phyloP scores from a whole-genome alignment of 352 stramenopile species.

The Pseudoperonospora humuli region DNA sequence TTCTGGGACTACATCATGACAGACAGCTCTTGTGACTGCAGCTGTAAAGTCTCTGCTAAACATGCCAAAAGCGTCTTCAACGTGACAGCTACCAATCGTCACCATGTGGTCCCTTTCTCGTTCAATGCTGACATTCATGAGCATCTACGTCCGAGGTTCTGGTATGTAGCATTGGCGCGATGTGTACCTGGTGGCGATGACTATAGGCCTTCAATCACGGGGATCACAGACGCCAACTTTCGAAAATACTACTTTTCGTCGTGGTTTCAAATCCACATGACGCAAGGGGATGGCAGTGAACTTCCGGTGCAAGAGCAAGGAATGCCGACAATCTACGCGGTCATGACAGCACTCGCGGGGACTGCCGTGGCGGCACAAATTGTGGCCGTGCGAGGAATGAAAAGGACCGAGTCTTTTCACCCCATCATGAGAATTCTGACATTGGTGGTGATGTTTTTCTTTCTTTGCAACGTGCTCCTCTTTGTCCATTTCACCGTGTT shows the following conservation, averaged over 20 bases:
- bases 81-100: conserved; percentile 34
- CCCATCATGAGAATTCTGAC: conserved; percentile 71
- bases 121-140: conserved; percentile 62
- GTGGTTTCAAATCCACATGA: conserved; percentile 78
- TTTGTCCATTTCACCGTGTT: conserved; percentile 51
- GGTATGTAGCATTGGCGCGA: conserved; percentile 62
- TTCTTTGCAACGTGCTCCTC: conserved; percentile 49
- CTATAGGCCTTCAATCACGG: conserved; percentile 50
- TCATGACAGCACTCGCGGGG: conserved; percentile 40
- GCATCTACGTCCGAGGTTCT: conserved; percentile 60
- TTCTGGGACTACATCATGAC: conserved; percentile 78
- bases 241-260: conserved; percentile 72
- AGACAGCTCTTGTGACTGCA: conserved; percentile 48
- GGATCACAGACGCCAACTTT: conserved; percentile 66
- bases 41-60: conserved; percentile 57
- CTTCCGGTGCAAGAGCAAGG: conserved; percentile 61
- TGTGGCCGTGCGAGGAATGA: conserved; percentile 36
- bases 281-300: conserved; percentile 49
- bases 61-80: conserved; percentile 72
- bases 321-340: conserved; percentile 41
- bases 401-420: conserved; percentile 64
- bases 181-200: conserved; percentile 57
- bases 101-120: conserved; percentile 41
- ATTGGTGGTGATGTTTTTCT: conserved; percentile 54
- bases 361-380: conserved; percentile 30